Conservation (phyloP, 441 rosid species). For the Populus hybrid region DNA sequence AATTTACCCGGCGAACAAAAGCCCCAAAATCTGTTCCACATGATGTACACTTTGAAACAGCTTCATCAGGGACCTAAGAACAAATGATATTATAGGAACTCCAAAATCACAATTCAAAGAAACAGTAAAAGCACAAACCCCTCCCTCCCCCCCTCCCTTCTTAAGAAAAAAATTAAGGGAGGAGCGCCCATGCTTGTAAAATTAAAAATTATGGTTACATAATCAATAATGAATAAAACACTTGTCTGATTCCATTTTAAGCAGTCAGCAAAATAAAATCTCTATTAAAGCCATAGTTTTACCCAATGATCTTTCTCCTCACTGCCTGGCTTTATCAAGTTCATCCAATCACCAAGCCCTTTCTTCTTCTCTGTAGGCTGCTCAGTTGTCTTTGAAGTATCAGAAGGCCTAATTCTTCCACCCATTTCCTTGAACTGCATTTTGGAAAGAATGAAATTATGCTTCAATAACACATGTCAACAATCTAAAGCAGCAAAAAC, state of each 20-base stretch:
- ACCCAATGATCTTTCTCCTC: constrained; percentile 99
- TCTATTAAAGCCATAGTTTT: constrained; percentile 13
- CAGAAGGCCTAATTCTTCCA: constrained; percentile 63
- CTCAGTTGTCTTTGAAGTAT: constrained; percentile 49
- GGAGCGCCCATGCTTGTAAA: background rate
- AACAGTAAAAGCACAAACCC: background rate
- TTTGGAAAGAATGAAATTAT: constrained; percentile 4
- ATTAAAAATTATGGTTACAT: background rate
- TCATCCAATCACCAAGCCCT: constrained; percentile 88
- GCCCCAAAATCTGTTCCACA: constrained; percentile 87
- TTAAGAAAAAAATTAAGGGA: background rate
- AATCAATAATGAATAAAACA: background rate
- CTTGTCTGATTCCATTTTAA: background rate
- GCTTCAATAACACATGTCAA: background rate
- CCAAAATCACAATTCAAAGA: background rate
- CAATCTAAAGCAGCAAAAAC: background rate
- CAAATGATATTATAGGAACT: constrained; percentile 7
- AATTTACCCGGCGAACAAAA: constrained; percentile 68
- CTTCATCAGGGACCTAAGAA: constrained; percentile 89
- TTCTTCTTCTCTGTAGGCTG: constrained; percentile 71
- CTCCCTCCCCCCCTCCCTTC: background rate
- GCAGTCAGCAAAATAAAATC: background rate
- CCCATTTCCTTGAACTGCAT: constrained; percentile 94
- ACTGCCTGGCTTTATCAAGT: constrained; percentile 73
- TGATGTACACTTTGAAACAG: constrained; percentile 72